Base-by-base conservation (phyloP, 2,329 filamentous ascomycete species). In the Diaporthe helianthi region DNA sequence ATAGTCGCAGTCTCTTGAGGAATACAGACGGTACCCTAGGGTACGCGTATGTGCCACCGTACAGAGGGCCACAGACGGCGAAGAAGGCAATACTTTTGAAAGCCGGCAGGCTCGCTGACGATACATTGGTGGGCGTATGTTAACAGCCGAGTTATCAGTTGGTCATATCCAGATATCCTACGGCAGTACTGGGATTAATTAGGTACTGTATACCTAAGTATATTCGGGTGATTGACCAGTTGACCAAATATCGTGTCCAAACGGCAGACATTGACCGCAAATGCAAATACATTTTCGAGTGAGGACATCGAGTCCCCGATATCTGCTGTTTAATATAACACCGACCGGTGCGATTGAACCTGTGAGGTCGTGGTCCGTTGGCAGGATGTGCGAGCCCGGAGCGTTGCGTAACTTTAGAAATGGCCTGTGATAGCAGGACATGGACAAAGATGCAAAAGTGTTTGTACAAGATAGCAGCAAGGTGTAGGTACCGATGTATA, bases 1-100 rank as follows among this genome's bases (percentile, higher is more conserved):
- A 61, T 80, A 19, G 71, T 80, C 47, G 73, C 72, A 47, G 71
- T 79, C 4, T 65, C 70, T 17, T 67, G 17, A 44, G 22, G 24
- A 15, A 24, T n/a, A 3, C 36, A 38, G 33, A 12, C 33, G 19
- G 5, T 4, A 15, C 4, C n/a, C n/a, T n/a, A n/a, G n/a, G n/a
- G n/a, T n/a, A n/a, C n/a, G n/a, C n/a, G n/a, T n/a, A n/a, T n/a
- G n/a, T n/a, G n/a, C n/a, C n/a, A n/a, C n/a, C n/a, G n/a, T n/a
- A n/a, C 36, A 17, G 36, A 38, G 3, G 36, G 36, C 17, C 3
- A 15, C 13, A 38, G 36, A 38, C 36, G 13, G 12, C 36, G 17
- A 38, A 17, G 36, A 44, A 29, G n/a, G 7, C 6, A 12, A 10
- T 41, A 15, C n/a, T n/a, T 2, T 26, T 24, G 12, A 19, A 31